Conservation (phyloP, 257 asterid species). For the Primulina huaijiensis region DNA sequence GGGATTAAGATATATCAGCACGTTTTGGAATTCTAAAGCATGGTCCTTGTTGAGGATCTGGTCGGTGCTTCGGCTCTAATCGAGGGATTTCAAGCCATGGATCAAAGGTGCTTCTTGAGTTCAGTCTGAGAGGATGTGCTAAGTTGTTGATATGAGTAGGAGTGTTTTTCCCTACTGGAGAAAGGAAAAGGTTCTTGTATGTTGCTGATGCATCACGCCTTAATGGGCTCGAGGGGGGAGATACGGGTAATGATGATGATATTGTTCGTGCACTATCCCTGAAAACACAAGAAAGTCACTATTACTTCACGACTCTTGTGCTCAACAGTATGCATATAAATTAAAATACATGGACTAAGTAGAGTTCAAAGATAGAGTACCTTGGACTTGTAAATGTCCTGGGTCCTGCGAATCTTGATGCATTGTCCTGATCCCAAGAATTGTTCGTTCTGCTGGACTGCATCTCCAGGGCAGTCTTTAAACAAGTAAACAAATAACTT, state of each 20-base stretch:
- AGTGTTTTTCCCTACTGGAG: conserved; percentile 61
- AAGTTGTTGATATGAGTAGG: conserved; percentile 41
- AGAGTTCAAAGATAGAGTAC: conserved; percentile 21
- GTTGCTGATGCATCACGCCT: conserved; percentile 53
- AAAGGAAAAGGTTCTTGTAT: conserved; percentile 53
- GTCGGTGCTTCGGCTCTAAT: conserved; percentile 46
- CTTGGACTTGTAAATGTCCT: conserved; percentile 45
- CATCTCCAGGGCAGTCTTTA: conserved; percentile 51
- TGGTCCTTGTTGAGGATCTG: conserved; percentile 57
- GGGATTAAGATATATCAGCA: conserved; percentile 6
- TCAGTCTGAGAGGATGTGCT: conserved; percentile 44
- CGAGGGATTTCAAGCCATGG: conserved; percentile 64
- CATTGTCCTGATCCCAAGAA: conserved; percentile 41
- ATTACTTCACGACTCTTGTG: background rate
- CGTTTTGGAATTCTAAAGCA: conserved; percentile 38
- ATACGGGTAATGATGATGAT: conserved; percentile 70
- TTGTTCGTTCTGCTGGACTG: conserved; percentile 40
- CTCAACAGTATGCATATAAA: background rate
- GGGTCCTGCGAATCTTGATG: conserved; percentile 29
- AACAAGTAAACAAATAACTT: background rate
- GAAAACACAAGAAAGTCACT: conserved; percentile 13
- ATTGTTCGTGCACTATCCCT: conserved; percentile 67
- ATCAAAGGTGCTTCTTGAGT: conserved; percentile 52
- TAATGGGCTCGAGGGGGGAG: conserved; percentile 85
- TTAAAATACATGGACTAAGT: background rate